Conservation (phyloP, 495 filamentous ascomycete genomes). For the Aspergillus incahuasiensis region DNA sequence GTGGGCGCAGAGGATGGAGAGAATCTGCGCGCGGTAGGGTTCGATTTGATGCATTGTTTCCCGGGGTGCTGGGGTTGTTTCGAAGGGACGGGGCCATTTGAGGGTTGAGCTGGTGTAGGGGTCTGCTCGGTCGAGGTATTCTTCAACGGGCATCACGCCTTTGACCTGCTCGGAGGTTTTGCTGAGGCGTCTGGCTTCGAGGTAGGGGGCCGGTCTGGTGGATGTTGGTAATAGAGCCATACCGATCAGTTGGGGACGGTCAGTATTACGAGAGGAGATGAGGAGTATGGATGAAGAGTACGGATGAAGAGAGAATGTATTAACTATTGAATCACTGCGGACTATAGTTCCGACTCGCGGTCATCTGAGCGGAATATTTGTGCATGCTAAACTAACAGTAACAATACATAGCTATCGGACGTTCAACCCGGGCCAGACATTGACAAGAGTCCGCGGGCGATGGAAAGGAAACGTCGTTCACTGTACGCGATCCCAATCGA, state of each 20-base stretch:
- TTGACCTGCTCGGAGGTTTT: not conserved
- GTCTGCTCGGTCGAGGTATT: not conserved
- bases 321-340: not conserved
- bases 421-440: not conserved
- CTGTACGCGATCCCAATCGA: not conserved
- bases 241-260: not conserved
- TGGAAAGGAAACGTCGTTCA: not conserved
- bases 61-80: not conserved
- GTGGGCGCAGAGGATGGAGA: not conserved
- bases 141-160: not conserved
- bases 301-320: not conserved
- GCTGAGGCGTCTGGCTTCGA: not conserved
- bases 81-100: not conserved
- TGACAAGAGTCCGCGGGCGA: not conserved
- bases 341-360: not conserved
- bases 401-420: not conserved
- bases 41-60: not conserved
- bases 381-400: not conserved
- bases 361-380: not conserved
- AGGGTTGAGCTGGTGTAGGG: not conserved
- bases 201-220: not conserved
- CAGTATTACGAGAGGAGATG: not conserved
- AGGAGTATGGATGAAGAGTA: not conserved
- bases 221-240: not conserved
- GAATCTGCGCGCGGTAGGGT: not conserved